Base-by-base conservation (phyloP, 2,329 filamentous ascomycete species). In the Pyricularia pennisetigena region DNA sequence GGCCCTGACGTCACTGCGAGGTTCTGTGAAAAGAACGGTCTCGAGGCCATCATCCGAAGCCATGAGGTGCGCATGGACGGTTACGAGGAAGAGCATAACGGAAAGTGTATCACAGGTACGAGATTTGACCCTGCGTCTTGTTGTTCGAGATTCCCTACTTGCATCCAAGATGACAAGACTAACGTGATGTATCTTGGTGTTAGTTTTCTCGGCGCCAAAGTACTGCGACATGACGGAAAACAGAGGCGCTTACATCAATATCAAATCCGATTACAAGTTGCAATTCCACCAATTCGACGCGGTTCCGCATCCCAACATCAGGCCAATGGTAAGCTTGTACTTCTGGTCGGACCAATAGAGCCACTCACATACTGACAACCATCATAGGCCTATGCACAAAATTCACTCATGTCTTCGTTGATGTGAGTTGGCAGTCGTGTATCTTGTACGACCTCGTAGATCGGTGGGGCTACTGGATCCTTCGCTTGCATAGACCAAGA, bases 181-280 rank as follows among this genome's bases (percentile, higher is more conserved):
- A 61, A 61, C 24, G 23, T 68, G 62, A 10, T 14, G 7, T 24
- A 7, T 29, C 65, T 41, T 23, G 29, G 30, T 67, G 8, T 64
- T 69, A 88, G 95, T 99, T 73, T 99, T 99, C 83, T 98, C 94
- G 59, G 95, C 95, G 29, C 95, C 95, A 57, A 97, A 89, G 79
- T 99, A 99, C 79, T 99, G 95, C 80, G 95, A 99, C 77, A 93
- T 93, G 74, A 98, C 95, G 0, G 94, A 97, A 82, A 99, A 99
- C 81, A 95, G 94, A 82, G 95, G 95, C 71, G 95, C 95, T 23
- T 99, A 96, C 79, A 99, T 99, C 86, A 98, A 99, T 80, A 90
- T 99, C 72, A 91, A 92, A 35, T 86, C 92, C 20, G 92, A 97
- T 71, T 92, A 96, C 77, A 96, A 97, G 83, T 89, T 98, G 74